Evolutionary conservation across 371 early-diverging fungal genomes (phyloP).

Genomic region (Nematocida ironsii): DNA sequence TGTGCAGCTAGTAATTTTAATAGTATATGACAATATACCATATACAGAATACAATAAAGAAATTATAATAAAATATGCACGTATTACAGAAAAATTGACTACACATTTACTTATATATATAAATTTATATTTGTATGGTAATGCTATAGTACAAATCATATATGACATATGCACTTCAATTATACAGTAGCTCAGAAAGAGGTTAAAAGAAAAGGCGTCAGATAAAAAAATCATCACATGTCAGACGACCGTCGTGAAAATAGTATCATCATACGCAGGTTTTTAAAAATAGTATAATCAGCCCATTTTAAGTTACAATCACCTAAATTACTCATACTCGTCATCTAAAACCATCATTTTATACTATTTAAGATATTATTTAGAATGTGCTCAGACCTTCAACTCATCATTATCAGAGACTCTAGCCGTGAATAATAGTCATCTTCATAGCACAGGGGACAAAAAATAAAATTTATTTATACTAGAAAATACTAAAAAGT

Average conservation of each 20-base stretch:
- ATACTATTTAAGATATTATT: conserved; percentile 1
- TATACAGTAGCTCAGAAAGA: background rate
- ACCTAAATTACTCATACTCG: conserved; percentile 43
- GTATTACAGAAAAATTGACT: too few species aligned
- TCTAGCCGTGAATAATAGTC: conserved; percentile 52
- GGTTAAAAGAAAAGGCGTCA: conserved; percentile 43
- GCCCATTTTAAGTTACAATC: conserved; percentile 10
- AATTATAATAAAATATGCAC: too few species aligned
- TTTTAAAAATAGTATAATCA: conserved; percentile 39
- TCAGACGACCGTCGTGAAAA: conserved; percentile 62
- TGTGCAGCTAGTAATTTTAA: too few species aligned
- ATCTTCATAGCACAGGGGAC: conserved; percentile 49
- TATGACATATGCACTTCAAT: too few species aligned
- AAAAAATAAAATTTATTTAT: conserved; percentile 48
- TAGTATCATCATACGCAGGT: conserved; percentile 52
- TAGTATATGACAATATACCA: too few species aligned
- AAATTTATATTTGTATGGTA: too few species aligned
- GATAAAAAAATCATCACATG: conserved; percentile 40
- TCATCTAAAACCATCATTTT: conserved; percentile 61
- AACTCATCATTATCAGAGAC: conserved; percentile 54
- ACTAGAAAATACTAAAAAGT: background rate
- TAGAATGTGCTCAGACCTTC: conserved; percentile 40
- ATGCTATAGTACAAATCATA: too few species aligned
- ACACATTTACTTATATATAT: too few species aligned
- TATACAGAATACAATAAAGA: too few species aligned